Percentiles rank a stretch among this genome's conserved stretches.
Conservation (phyloP, 1,284 basidiomycete species). For the Marasmius fiardii region DNA sequence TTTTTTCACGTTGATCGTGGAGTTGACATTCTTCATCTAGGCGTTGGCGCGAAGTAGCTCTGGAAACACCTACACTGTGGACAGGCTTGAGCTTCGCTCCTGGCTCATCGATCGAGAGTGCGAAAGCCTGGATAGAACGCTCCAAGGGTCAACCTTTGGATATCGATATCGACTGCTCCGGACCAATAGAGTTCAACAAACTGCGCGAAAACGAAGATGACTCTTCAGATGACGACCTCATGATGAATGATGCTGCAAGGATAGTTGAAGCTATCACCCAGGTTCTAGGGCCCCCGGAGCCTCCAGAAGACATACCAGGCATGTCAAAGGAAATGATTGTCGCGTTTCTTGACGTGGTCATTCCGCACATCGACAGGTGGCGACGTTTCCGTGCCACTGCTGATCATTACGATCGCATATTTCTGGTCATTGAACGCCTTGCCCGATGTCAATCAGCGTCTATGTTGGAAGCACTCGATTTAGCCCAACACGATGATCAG, state of each 20-base stretch:
- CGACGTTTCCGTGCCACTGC: slow-evolving; percentile 42
- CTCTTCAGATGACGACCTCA: slow-evolving; percentile 28
- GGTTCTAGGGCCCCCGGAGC: background rate
- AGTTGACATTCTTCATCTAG: slow-evolving; percentile 14
- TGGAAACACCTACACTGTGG: slow-evolving; percentile 23
- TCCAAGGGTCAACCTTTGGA: slow-evolving; percentile 44
- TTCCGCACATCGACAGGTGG: slow-evolving; percentile 53
- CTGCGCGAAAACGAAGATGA: background rate
- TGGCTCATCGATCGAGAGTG: slow-evolving; percentile 35
- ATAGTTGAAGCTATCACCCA: background rate
- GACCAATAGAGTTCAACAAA: slow-evolving; percentile 10
- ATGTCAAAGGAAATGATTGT: slow-evolving; percentile 25
- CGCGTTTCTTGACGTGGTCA: slow-evolving; percentile 44
- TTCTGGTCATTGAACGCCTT: slow-evolving; percentile 38
- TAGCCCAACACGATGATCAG: slow-evolving; percentile 48
- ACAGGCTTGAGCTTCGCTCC: slow-evolving; percentile 22
- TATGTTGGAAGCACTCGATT: slow-evolving; percentile 43
- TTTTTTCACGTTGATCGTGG: slow-evolving; percentile 27
- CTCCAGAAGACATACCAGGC: background rate
- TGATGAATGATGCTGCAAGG: slow-evolving; percentile 18
- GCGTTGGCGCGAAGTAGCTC: slow-evolving; percentile 33
- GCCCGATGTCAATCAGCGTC: slow-evolving; percentile 42
- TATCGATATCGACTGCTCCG: slow-evolving; percentile 42
- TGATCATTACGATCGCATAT: slow-evolving; percentile 43
- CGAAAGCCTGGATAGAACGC: slow-evolving; percentile 40